Base-by-base conservation (phyloP, 1,139 yeast genomes). In the Nakaseomyces kungkrabaensis region DNA sequence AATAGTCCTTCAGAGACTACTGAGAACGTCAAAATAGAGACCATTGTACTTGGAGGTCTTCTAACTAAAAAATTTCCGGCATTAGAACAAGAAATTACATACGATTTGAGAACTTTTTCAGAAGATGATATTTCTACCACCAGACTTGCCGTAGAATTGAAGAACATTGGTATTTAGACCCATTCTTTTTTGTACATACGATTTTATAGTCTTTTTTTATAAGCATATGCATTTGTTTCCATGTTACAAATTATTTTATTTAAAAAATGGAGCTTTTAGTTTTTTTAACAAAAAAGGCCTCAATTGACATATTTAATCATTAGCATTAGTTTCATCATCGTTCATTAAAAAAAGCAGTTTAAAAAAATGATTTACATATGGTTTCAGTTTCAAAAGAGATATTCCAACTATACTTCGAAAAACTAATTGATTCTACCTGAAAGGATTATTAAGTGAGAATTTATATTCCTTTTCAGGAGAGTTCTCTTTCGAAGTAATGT, bases 21-120 rank as follows among this genome's bases (percentile, higher is more conserved):
- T 50, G 94, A 85, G 58, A 77, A 75, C 56, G 87, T 84, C 1
- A 75, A 82, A 52, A 66, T 82, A 25, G 81, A 79, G 48, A 63
- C 74, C 29, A 69, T 72, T 54, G 64, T 70, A 38, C 63, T 70
- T 17, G 78, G 70, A 1, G 62, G 61, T 3, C 52, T 58, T 0
- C 48, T 74, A 36, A 51, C 59, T 5, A 51, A 46, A 1, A 49
- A 59, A 4, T 50, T 50, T 33, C 57, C 57, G 1, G 34, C 33
- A 0, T 36, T 63, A 6, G 50, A 50, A 5, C 36, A 48, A 6
- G 37, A 38, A 10, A 57, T 69, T 9, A 58, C 54, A 22, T 47
- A 48, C 2, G 60, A 67, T 17, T 61, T 81, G 46, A 57, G 57
- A 7, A 56, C 54, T 1, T 64, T 76, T 31, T 55, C 63, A 8